Percentiles rank a stretch among this genome's conserved stretches.
Evolutionary conservation across 169 alveolate species (phyloP).

Genomic region (Amoebophrya sp.): DNA sequence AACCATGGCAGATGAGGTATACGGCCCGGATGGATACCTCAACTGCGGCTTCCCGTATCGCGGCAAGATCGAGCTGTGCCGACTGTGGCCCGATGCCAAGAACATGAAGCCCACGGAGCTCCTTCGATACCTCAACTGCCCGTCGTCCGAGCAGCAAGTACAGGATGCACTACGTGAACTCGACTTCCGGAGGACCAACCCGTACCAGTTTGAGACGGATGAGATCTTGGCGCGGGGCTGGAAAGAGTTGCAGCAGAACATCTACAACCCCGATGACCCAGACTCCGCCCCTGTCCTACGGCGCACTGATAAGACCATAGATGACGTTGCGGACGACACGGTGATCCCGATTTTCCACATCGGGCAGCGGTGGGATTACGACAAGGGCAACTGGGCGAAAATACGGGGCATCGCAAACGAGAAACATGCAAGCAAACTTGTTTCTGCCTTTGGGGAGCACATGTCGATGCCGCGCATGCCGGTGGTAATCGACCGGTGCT

Average conservation of each 20-base stretch:
- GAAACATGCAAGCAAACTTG: background rate
- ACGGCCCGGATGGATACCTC: background rate
- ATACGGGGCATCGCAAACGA: background rate
- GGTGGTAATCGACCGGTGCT: background rate
- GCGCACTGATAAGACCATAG: too few species aligned
- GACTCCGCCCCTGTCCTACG: too few species aligned
- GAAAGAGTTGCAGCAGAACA: background rate
- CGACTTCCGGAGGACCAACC: background rate
- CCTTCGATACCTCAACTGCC: background rate
- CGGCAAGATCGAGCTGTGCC: background rate
- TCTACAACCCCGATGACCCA: background rate
- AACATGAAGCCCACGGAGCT: background rate
- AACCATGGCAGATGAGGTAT: background rate
- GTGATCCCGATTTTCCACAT: background rate
- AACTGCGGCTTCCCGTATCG: background rate
- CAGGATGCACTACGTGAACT: background rate
- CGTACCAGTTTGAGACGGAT: background rate
- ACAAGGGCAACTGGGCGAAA: background rate
- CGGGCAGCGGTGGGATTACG: background rate
- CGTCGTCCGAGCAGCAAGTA: background rate
- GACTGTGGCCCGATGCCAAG: background rate
- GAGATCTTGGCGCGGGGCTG: background rate
- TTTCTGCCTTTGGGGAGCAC: background rate
- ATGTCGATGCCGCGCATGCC: background rate
- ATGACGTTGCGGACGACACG: background rate